Percentiles rank a stretch among this genome's conserved stretches.
Conservation (phyloP, 2,329 filamentous ascomycete genomes). For the Dactylellina haptotyla region DNA sequence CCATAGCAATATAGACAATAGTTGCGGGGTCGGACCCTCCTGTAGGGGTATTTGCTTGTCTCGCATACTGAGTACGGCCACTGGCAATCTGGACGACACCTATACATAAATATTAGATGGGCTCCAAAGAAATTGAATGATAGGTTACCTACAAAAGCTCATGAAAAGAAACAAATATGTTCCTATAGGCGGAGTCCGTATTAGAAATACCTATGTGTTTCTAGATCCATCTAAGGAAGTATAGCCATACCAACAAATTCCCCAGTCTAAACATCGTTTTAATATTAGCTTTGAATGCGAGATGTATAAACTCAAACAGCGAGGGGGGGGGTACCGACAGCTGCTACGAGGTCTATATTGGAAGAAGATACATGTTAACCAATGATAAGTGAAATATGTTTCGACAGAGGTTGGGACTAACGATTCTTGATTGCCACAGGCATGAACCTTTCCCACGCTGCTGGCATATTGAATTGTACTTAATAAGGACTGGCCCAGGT, state of each 20-base stretch:
- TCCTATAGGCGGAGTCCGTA: constrained; percentile 4
- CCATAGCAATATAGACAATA: constrained; percentile 66
- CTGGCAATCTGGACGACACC: constrained; percentile 32
- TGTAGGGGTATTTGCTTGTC: constrained; percentile 7
- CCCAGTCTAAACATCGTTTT: constrained; percentile 11
- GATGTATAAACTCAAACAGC: neutral
- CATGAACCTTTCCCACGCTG: constrained; percentile 17
- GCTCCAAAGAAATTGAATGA: neutral
- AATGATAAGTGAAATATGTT: neutral
- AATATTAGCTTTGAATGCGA: neutral
- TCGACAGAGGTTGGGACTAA: constrained; percentile 12
- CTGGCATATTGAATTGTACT: constrained; percentile 12
- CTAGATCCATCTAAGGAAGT: neutral
- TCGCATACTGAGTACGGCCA: constrained; percentile 27
- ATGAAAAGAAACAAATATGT: constrained; percentile 48
- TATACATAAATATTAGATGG: neutral
- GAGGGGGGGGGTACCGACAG: constrained; percentile 15
- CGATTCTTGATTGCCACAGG: constrained; percentile 39
- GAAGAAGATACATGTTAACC: constrained; percentile 9
- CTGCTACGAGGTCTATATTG: constrained; percentile 43
- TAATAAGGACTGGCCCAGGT: too few relatives aligned
- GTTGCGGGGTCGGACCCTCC: constrained; percentile 17
- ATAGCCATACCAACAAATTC: constrained; percentile 43
- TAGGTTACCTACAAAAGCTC: constrained; percentile 32
- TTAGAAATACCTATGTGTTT: constrained; percentile 3